Percentiles rank a stretch among this genome's conserved stretches.
These are phyloP conservation scores for Oryza brachyantha DNA, from an alignment of 176 grass and related monocot species.

Conservation along the genomic window DNA sequence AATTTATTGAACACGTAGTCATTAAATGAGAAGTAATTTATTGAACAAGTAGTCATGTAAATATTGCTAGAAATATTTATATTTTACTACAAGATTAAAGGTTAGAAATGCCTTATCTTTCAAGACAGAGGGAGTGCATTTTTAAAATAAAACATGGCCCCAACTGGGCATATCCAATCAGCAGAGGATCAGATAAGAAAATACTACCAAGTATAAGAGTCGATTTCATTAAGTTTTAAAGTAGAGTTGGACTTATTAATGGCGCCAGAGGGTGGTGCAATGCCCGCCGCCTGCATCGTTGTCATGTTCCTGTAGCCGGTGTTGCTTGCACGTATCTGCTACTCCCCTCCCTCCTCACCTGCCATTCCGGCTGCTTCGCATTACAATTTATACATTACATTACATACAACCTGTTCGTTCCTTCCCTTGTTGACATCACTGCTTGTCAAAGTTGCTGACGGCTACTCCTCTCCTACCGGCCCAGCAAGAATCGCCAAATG, in stretches of 20 bases:
- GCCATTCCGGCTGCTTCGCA: background rate
- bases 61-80: too few relatives aligned
- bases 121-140: too few relatives aligned
- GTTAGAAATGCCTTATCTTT: too few relatives aligned
- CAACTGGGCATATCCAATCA: background rate
- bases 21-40: too few relatives aligned
- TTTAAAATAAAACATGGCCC: too few relatives aligned
- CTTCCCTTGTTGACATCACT: background rate
- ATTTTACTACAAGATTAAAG: too few relatives aligned
- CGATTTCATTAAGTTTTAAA: background rate
- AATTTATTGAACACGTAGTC: too few relatives aligned
- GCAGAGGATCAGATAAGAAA: background rate
- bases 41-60: too few relatives aligned
- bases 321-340: conserved; percentile 26
- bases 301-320: background rate
- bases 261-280: background rate
- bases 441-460: conserved; percentile 11
- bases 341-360: background rate
- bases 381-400: too few relatives aligned
- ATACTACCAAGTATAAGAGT: background rate
- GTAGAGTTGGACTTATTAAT: background rate
- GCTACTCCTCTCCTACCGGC: conserved; percentile 9
- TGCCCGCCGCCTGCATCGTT: background rate
- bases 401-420: background rate
- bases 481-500: background rate